Base-by-base conservation (phyloP, 2,329 filamentous ascomycete genomes). In the Fusarium citri region DNA sequence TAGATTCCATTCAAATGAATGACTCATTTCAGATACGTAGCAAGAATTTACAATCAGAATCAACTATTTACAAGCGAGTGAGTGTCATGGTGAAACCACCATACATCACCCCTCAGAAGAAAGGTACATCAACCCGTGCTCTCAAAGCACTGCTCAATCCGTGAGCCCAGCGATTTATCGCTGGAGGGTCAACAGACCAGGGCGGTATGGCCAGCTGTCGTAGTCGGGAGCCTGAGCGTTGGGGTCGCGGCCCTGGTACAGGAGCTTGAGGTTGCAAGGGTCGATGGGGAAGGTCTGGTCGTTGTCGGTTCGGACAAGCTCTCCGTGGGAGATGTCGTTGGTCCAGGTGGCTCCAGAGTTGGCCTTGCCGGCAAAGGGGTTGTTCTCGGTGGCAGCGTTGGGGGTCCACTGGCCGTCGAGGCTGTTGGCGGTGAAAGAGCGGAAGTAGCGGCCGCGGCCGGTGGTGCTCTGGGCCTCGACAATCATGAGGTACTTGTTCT, bases 251-350 rank as follows among this genome's bases (percentile, higher is more conserved):
- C 89, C 89, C 78, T 91, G 89, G 77, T 90, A 91, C 30, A 92
- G 82, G 43, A 91, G 72, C 80, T 89, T 85, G 73, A 91, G 78
- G 74, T 90, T 90, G 81, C 89, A 91, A 2, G 88, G 81, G 72
- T 91, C 87, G 61, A 92, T 76, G 0, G 86, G 84, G 79, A 89
- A 85, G 2, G 88, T 91, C 81, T 92, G 85, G 72, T 91, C 89
- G 4, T 84, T 75, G 72, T 82, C 85, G 60, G 67, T 81, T 62
- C 89, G 84, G 59, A 91, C 74, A 42, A 91, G 76, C 66, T 91
- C 89, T 37, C 89, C 89, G 72, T 91, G 88, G 74, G 86, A 89
- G 75, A 92, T 90, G 64, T 90, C 88, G 76, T 90, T 87, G 48
- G 88, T 90, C 89, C 89, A 92, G 14, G 57, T 58, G 2, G 87